Base-by-base conservation (phyloP, 2,329 filamentous ascomycete species). In the Rhytidhysteron rufulum region DNA sequence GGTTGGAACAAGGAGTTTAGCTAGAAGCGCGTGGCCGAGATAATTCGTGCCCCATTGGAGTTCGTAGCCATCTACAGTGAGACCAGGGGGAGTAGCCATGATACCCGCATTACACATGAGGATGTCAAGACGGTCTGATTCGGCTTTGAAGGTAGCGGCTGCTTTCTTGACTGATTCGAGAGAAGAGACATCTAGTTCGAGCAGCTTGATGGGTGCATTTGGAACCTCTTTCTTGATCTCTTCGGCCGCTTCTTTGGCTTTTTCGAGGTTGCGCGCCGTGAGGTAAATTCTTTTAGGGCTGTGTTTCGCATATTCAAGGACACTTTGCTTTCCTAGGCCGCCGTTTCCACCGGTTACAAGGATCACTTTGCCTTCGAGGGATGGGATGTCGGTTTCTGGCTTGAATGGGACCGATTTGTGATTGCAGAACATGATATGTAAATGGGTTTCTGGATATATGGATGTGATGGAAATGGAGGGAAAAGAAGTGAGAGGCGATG, bases 11-110 rank as follows among this genome's bases (percentile, higher is more conserved):
- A 78, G 58, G 1, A 75, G 62, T 15, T 72, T 59, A 39, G 73
- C 71, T 13, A 78, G 62, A 0, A 77, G 65, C 55, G 77, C 78
- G 44, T 76, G 70, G 13, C 58, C 65, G 3, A 79, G 54, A 47
- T 78, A 68, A 51, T 78, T 77, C 7, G 63, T 68, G 19, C 66
- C 74, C 44, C 78, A 70, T 39, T 78, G 73, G 0, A 52, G 51
- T 48, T 78, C 74, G 15, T 70, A 68, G 13, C 71, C 71, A 29
- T 48, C 43, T 10, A 25, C 37, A 11, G 43, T 48, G 18, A 32
- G 39, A 21, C 22, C 32, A 11, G 39, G 22, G 2, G 45, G 43
- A n/a, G 34, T 31, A 17, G 39, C 43, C 43, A 46, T 48, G 27
- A 45, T 33, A 9, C 62, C 68, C 2, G 62, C 68, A 49, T 71